Conservation (phyloP, 23 red algal species). For the Agarophyton chilense region DNA sequence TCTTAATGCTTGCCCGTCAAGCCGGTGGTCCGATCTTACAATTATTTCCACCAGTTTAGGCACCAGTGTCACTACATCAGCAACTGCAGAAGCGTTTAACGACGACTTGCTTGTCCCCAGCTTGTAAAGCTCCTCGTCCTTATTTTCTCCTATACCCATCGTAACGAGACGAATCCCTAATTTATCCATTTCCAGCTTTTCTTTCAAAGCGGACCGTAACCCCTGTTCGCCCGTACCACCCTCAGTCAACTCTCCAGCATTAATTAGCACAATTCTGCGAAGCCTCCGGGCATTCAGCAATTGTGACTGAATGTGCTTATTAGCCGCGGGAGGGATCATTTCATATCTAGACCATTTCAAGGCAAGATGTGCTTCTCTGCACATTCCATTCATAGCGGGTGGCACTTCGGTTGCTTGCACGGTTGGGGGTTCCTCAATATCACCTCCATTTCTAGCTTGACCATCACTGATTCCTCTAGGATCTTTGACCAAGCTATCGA, state of each 20-base stretch:
- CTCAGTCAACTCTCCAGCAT: constrained; percentile 65
- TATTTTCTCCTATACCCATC: constrained; percentile 44
- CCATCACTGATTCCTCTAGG: not conserved
- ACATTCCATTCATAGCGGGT: constrained; percentile 75
- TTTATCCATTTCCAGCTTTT: constrained; percentile 47
- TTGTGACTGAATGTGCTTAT: constrained; percentile 50
- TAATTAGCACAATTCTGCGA: constrained; percentile 46
- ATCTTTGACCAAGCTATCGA: constrained; percentile 54
- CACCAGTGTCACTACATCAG: not conserved
- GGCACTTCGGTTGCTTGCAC: constrained; percentile 64
- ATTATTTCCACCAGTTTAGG: constrained; percentile 42
- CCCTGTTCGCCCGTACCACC: constrained; percentile 22
- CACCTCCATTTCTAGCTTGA: constrained; percentile 1
- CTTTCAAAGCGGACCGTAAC: constrained; percentile 14
- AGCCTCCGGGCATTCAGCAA: constrained; percentile 46
- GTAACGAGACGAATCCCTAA: constrained; percentile 52
- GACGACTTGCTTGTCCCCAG: constrained; percentile 54
- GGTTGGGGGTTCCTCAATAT: constrained; percentile 47
- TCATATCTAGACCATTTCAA: constrained; percentile 72
- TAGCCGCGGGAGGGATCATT: constrained; percentile 59
- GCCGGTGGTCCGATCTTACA: constrained; percentile 6
- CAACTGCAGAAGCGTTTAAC: constrained; percentile 3
- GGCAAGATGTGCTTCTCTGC: constrained; percentile 50
- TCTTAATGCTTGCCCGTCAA: constrained; percentile 13
- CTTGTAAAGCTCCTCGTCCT: constrained; percentile 12